A percentile compares a stretch with the other conserved stretches of the same genome.
These are phyloP conservation scores for Pseudonectria foliicola DNA, from an alignment of 2,329 filamentous ascomycete genomes.

Conservation along the genomic window DNA sequence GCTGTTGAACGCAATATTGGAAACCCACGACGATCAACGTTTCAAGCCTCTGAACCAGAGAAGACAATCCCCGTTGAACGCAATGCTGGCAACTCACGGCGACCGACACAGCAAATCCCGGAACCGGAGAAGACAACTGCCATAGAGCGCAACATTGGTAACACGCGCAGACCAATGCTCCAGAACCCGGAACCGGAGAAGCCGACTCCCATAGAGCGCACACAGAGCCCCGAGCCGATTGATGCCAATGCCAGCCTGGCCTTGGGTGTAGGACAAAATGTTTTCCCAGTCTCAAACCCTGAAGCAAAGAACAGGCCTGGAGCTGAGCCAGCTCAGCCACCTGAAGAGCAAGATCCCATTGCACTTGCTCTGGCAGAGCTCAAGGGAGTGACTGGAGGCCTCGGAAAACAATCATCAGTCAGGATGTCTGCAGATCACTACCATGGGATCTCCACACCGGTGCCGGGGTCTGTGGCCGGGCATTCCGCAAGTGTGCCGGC, in stretches of 20 bases:
- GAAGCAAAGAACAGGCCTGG: conserved; percentile 44
- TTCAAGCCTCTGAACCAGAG: too few species aligned
- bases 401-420: conserved; percentile 68
- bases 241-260: conserved; percentile 90
- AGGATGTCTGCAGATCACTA: conserved; percentile 95
- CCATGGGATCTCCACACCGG: conserved; percentile 84
- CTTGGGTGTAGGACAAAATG: conserved; percentile 89
- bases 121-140: too few species aligned
- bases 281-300: conserved; percentile 83
- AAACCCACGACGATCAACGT: too few species aligned
- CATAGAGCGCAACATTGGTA: conserved; percentile 20
- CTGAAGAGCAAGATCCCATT: conserved; percentile 75
- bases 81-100: too few species aligned
- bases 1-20: too few species aligned
- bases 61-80: too few species aligned
- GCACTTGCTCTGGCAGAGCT: conserved; percentile 87
- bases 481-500: conserved; percentile 49
- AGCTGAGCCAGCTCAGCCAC: conserved; percentile 27
- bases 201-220: conserved; percentile 35
- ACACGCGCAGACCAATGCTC: conserved; percentile 32
- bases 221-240: conserved; percentile 71
- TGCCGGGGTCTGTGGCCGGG: conserved; percentile 41
- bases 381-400: conserved; percentile 70
- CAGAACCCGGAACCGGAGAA: conserved; percentile 32
- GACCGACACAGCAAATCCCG: too few species aligned